Percentiles rank a stretch among this genome's conserved stretches.
These are phyloP conservation scores for Calonectria ilicicola DNA, from an alignment of 2,329 filamentous ascomycete genomes.

Conservation along the genomic window DNA sequence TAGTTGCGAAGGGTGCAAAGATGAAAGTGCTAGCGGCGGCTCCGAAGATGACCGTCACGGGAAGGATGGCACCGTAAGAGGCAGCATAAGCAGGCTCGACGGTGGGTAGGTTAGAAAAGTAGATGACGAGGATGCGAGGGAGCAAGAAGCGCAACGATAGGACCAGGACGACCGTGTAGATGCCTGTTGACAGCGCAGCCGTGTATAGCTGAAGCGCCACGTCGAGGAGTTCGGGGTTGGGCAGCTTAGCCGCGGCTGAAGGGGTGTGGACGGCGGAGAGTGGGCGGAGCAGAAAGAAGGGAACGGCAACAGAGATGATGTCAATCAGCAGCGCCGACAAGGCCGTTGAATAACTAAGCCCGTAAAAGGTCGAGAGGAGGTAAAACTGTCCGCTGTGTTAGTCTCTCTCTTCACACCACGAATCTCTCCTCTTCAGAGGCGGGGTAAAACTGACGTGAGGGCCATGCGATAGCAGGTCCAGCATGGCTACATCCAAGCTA, in stretches of 20 bases:
- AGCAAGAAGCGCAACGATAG: constrained; percentile 77
- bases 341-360: constrained; percentile 71
- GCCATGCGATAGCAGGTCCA: constrained; percentile 78
- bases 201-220: constrained; percentile 72
- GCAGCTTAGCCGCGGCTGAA: constrained; percentile 57
- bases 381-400: constrained; percentile 66
- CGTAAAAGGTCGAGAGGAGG: constrained; percentile 83
- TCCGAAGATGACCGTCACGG: constrained; percentile 70
- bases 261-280: constrained; percentile 73
- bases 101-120: constrained; percentile 80
- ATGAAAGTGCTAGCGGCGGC: constrained; percentile 81
- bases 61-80: constrained; percentile 70
- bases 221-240: constrained; percentile 77
- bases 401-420: neutral
- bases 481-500: constrained; percentile 74
- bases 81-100: constrained; percentile 76
- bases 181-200: constrained; percentile 74
- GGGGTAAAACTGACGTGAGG: constrained; percentile 68
- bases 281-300: constrained; percentile 80
- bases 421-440: neutral
- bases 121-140: constrained; percentile 76
- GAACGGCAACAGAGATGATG: constrained; percentile 74
- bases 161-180: constrained; percentile 82
- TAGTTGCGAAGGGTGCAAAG: constrained; percentile 75
- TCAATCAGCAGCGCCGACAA: constrained; percentile 75